Conservation (phyloP, 2,329 filamentous ascomycete species). For the Teratosphaeria gauchensis region DNA sequence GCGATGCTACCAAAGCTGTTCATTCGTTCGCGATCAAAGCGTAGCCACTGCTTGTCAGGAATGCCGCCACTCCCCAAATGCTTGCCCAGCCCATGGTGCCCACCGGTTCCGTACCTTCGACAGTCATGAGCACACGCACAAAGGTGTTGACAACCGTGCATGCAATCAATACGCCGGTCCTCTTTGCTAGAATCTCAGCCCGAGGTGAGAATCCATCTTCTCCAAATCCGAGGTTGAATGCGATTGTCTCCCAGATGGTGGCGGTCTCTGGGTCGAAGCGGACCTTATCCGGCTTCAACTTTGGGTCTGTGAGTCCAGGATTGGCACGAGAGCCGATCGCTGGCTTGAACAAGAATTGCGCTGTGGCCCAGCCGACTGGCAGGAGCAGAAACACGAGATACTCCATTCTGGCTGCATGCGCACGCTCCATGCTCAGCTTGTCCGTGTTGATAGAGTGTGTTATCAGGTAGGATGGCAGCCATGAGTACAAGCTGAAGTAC, state of each 20-base stretch:
- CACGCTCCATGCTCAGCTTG: conserved; percentile 59
- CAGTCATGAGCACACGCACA: conserved; percentile 54
- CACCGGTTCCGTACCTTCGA: conserved; percentile 58
- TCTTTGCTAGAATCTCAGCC: conserved; percentile 49
- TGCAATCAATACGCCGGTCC: conserved; percentile 41
- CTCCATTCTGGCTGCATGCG: conserved; percentile 50
- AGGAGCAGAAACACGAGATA: conserved; percentile 34
- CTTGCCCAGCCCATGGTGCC: conserved; percentile 65
- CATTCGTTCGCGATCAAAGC: conserved; percentile 38
- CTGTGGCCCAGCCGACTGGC: conserved; percentile 61
- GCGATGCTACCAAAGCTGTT: neutral
- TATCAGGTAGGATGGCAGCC: conserved; percentile 63
- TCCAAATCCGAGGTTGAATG: conserved; percentile 52
- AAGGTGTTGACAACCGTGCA: conserved; percentile 46
- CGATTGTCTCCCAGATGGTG: conserved; percentile 58
- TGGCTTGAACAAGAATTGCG: conserved; percentile 68
- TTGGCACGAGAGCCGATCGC: conserved; percentile 39
- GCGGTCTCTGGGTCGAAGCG: conserved; percentile 57
- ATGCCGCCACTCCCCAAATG: conserved; percentile 61
- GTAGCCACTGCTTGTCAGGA: conserved; percentile 50
- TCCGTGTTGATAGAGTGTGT: conserved; percentile 52
- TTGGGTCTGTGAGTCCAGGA: conserved; percentile 15
- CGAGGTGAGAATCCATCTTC: conserved; percentile 58
- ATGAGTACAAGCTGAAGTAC: conserved; percentile 59
- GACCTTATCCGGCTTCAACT: conserved; percentile 31